Percentiles rank a stretch among this genome's conserved stretches.
phyloP scores from a whole-genome alignment of 2,329 filamentous ascomycete species.

The Colletotrichum sp. region DNA sequence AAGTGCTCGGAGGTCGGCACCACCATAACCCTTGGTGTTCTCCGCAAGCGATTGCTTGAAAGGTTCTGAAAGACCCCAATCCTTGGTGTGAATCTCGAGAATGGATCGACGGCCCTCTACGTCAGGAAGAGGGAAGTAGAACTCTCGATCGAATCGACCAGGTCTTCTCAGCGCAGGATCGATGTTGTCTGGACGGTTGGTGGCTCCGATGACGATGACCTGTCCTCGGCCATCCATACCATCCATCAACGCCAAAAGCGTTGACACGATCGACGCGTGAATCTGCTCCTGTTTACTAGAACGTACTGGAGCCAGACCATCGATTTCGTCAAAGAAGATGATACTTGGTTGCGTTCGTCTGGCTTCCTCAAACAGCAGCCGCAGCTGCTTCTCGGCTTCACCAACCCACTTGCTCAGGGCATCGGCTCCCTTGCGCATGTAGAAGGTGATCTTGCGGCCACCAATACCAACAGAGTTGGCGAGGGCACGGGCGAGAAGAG shows the following conservation, averaged over 20 bases:
- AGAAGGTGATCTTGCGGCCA: slow-evolving; percentile 95
- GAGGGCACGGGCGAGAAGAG: slow-evolving; percentile 89
- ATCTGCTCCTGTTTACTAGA: slow-evolving; percentile 99
- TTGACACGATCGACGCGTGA: slow-evolving; percentile 96
- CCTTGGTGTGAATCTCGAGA: slow-evolving; percentile 92
- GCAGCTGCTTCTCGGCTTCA: slow-evolving; percentile 93
- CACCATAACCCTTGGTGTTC: slow-evolving; percentile 93
- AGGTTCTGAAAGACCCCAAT: slow-evolving; percentile 80
- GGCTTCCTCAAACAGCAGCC: slow-evolving; percentile 93
- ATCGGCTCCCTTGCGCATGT: slow-evolving; percentile 99
- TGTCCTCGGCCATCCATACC: slow-evolving; percentile 98
- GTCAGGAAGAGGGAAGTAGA: slow-evolving; percentile 94
- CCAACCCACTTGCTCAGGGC: slow-evolving; percentile 98
- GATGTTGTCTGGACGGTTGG: slow-evolving; percentile 94
- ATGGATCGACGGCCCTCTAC: slow-evolving; percentile 82
- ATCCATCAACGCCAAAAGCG: slow-evolving; percentile 92
- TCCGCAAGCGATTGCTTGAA: slow-evolving; percentile 88
- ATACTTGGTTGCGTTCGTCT: slow-evolving; percentile 96
- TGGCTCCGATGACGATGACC: slow-evolving; percentile 98
- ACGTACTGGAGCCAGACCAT: slow-evolving; percentile 91
- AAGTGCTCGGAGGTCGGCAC: slow-evolving; percentile 90
- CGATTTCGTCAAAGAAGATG: slow-evolving; percentile 99
- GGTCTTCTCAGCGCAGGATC: slow-evolving; percentile 94
- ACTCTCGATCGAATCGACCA: slow-evolving; percentile 95
- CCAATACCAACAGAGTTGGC: slow-evolving; percentile 89